Evolutionary conservation across 805 yeast species (phyloP).

Genomic region (Suhomyces pyralidae): DNA sequence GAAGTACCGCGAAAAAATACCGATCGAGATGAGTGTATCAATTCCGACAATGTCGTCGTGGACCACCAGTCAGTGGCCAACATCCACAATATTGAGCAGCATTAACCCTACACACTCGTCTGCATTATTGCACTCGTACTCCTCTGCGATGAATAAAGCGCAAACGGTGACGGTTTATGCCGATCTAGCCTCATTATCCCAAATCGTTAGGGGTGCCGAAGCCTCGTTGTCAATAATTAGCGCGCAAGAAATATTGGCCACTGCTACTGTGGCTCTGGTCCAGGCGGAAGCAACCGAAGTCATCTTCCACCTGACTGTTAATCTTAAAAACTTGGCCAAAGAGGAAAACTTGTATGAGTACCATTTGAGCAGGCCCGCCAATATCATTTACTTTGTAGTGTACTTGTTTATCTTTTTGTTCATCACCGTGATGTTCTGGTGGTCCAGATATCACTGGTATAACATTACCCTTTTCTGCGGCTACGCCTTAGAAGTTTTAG

Average conservation of each 20-base stretch:
- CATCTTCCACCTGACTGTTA: slow-evolving; percentile 30
- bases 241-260: slow-evolving; percentile 36
- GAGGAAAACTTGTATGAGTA: slow-evolving; percentile 28
- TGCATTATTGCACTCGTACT: slow-evolving; percentile 15
- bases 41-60: slow-evolving; percentile 12
- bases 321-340: slow-evolving; percentile 25
- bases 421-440: slow-evolving; percentile 23
- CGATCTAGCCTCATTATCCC: slow-evolving; percentile 21
- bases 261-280: slow-evolving; percentile 31
- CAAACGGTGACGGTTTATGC: slow-evolving; percentile 19
- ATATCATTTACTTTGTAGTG: slow-evolving; percentile 28
- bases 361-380: slow-evolving; percentile 27
- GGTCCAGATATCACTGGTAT: slow-evolving; percentile 39
- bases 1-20: neutral
- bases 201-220: slow-evolving; percentile 29
- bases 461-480: slow-evolving; percentile 38
- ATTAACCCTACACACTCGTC: slow-evolving; percentile 24
- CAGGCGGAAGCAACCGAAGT: slow-evolving; percentile 31
- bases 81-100: slow-evolving; percentile 26
- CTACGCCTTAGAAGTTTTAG: slow-evolving; percentile 33
- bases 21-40: neutral
- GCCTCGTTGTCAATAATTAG: slow-evolving; percentile 35
- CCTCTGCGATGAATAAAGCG: slow-evolving; percentile 17
- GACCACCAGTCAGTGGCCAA: slow-evolving; percentile 25
- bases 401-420: slow-evolving; percentile 24